phyloP scores from a whole-genome alignment of 108 stramenopile species.

The Cyclotella sp. region DNA sequence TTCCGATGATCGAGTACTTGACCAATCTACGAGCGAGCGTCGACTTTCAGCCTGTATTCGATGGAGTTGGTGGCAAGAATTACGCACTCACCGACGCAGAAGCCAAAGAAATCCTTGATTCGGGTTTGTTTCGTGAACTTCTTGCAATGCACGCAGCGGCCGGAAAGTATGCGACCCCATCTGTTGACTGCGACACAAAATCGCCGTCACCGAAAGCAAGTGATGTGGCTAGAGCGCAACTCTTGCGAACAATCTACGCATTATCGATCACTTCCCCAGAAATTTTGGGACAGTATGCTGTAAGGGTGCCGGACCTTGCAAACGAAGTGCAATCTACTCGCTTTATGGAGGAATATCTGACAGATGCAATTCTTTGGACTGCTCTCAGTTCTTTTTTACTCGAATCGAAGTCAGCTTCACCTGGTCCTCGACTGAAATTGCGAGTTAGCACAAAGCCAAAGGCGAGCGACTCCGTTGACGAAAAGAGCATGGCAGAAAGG shows the following conservation, averaged over 20 bases:
- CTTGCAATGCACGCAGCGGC: constrained; percentile 34
- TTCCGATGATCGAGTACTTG: constrained; percentile 51
- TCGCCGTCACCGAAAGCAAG: constrained; percentile 9
- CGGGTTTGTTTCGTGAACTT: constrained; percentile 52
- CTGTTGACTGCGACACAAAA: constrained; percentile 2
- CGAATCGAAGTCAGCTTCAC: constrained; percentile 29
- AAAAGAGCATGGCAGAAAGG: constrained; percentile 31
- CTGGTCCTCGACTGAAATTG: constrained; percentile 33
- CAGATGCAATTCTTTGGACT: constrained; percentile 53
- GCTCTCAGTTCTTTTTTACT: constrained; percentile 35
- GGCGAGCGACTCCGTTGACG: constrained; percentile 7
- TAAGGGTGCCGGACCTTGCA: constrained; percentile 49
- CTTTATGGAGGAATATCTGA: constrained; percentile 39
- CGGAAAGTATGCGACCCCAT: neutral
- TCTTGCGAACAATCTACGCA: constrained; percentile 46
- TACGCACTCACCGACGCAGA: constrained; percentile 35
- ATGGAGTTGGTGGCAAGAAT: constrained; percentile 34
- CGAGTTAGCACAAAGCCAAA: constrained; percentile 23
- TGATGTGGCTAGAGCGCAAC: constrained; percentile 39
- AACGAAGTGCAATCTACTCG: constrained; percentile 38
- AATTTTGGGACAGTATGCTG: constrained; percentile 41
- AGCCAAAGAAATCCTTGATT: constrained; percentile 45
- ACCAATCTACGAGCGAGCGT: constrained; percentile 47
- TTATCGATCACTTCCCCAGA: constrained; percentile 31
- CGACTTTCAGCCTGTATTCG: constrained; percentile 49